Conservation (phyloP, 2,329 filamentous ascomycete species). For the Arthrinium phaeospermum region DNA sequence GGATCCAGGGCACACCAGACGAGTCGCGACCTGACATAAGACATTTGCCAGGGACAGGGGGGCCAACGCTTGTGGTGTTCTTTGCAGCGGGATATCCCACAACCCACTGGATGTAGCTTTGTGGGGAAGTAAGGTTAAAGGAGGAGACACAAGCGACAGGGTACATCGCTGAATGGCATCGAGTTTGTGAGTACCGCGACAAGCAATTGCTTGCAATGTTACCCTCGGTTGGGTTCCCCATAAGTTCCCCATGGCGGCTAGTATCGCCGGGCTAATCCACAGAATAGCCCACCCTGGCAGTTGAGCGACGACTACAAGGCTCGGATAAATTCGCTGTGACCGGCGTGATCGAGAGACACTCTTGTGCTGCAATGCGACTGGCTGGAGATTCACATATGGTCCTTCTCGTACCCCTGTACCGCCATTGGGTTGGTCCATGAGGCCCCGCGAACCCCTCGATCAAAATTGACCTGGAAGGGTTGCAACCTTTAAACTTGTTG, state of each 20-base stretch:
- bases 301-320: slow-evolving; percentile 13
- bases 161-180: slow-evolving; percentile 1
- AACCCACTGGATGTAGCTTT: slow-evolving; percentile 1
- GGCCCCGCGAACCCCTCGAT: slow-evolving; percentile 10
- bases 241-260: slow-evolving; percentile 18
- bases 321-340: slow-evolving; percentile 17
- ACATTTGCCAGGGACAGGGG: slow-evolving; percentile 14
- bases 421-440: neutral
- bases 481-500: slow-evolving; percentile 7
- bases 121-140: slow-evolving; percentile 14
- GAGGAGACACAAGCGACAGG: slow-evolving; percentile 6
- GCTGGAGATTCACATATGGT: neutral
- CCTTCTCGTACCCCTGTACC: neutral
- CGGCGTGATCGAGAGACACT: slow-evolving; percentile 4
- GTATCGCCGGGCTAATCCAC: slow-evolving; percentile 3
- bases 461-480: slow-evolving; percentile 7
- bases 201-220: slow-evolving; percentile 9
- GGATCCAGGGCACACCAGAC: slow-evolving; percentile 8
- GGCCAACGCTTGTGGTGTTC: neutral
- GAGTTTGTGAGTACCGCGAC: neutral
- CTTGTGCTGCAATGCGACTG: neutral
- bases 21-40: slow-evolving; percentile 20
- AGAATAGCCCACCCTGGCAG: slow-evolving; percentile 12
- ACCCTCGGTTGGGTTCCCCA: slow-evolving; percentile 13
- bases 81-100: slow-evolving; percentile 16